Base-by-base conservation (phyloP, 495 filamentous ascomycete species). In the Aspergillus biplanus region DNA sequence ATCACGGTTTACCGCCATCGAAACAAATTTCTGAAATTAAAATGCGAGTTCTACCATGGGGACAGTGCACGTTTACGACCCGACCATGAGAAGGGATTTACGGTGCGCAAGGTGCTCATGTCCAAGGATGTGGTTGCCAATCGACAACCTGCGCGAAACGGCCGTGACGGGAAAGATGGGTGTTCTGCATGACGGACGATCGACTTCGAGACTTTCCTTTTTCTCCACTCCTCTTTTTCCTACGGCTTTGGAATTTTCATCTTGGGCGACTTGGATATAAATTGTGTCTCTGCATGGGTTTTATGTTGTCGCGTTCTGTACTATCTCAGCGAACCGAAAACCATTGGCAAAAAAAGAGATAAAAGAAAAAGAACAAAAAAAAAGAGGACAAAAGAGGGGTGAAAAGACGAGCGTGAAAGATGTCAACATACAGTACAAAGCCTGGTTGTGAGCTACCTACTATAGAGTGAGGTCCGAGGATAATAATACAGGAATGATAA, bases 1-100 rank as follows among this genome's bases (percentile, higher is more conserved):
- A 86, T 96, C 53, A 81, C 82, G 4, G 80, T 93, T 13, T 92
- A 82, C 77, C 58, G 78, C 27, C 63, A 80, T n/a, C 70, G 69
- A 1, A 65, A 71, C 47, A 68, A 78, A 39, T 84, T 75, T 49
- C 68, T 89, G 34, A 81, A 78, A 50, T 80, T 86, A 27, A 63
- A 71, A 31, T 85, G 82, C 63, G 84, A 86, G 47, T 85, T 86
- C 56, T 82, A 76, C 56, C 78, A 82, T 59, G 84, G 84, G 18
- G 72, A 78, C 9, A 85, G 82, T 61, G 81, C 77, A 52, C 69
- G 74, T 31, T 47, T 65, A 13, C 74, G 83, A n/a, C 80, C 81
- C 11, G 71, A 70, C 8, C 56, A 72, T 4, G 80, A 83, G 60
- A 71, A 75, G 48, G 77, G 73, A 15, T 81, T 82, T 34, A 56